phyloP scores from a whole-genome alignment of 2,329 filamentous ascomycete species.

The Alternaria atra region DNA sequence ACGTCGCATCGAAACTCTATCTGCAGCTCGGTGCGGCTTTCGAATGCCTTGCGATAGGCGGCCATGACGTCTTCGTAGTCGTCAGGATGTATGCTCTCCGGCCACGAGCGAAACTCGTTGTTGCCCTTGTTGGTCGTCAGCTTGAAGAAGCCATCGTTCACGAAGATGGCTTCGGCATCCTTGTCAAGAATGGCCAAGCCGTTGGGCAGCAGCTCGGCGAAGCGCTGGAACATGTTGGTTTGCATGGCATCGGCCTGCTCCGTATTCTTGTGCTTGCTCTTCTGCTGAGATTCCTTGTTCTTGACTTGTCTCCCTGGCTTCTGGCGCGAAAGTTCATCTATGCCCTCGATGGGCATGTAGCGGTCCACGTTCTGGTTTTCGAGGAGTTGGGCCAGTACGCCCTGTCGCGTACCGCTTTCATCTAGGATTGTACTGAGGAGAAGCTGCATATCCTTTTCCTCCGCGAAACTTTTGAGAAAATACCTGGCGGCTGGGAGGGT shows the following conservation, averaged over 20 bases:
- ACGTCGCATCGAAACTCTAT: constrained; percentile 55
- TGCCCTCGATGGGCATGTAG: constrained; percentile 38
- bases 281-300: constrained; percentile 12
- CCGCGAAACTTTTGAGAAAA: constrained; percentile 31
- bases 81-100: constrained; percentile 55
- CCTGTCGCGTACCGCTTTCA: constrained; percentile 39
- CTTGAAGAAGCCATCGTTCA: constrained; percentile 58
- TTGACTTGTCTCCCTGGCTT: constrained; percentile 25
- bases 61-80: constrained; percentile 58
- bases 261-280: neutral
- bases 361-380: constrained; percentile 29
- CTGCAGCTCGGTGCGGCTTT: constrained; percentile 48
- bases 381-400: constrained; percentile 45
- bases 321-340: constrained; percentile 29
- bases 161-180: constrained; percentile 56
- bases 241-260: constrained; percentile 45
- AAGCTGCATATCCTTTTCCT: constrained; percentile 32
- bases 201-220: constrained; percentile 57
- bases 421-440: constrained; percentile 47
- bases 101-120: constrained; percentile 56
- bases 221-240: constrained; percentile 55
- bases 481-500: constrained; percentile 34
- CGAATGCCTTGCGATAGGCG: constrained; percentile 55
- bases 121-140: constrained; percentile 55
- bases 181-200: constrained; percentile 58